phyloP scores from a whole-genome alignment of 805 yeast genomes.

The Candida quercuum region DNA sequence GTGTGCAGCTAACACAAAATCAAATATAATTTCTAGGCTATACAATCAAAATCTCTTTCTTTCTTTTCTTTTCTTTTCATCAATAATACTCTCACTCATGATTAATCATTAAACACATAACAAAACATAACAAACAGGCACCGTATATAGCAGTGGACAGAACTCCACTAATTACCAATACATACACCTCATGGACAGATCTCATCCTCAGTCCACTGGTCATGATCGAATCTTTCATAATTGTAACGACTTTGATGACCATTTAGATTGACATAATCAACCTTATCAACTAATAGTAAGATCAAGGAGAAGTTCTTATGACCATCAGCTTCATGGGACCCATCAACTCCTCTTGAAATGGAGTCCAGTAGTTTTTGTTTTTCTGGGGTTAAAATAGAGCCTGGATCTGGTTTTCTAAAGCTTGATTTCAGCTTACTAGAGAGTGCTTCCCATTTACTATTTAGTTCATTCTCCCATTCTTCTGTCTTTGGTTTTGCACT shows the following conservation, averaged over 20 bases:
- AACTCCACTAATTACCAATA: no score
- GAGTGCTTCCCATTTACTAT: constrained; percentile 56
- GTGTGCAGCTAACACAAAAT: no score
- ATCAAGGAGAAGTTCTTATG: constrained; percentile 62
- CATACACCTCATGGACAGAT: constrained; percentile 67
- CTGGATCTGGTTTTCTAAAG: constrained; percentile 72
- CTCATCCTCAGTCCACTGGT: constrained; percentile 71
- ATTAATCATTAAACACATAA: constrained; percentile 5
- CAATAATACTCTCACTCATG: no score
- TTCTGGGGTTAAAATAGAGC: constrained; percentile 49
- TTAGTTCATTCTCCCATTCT: constrained; percentile 66
- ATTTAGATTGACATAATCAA: constrained; percentile 61
- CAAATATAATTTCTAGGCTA: no score
- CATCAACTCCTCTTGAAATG: constrained; percentile 79
- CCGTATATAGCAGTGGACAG: no score
- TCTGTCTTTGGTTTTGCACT: constrained; percentile 23
- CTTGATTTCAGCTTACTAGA: constrained; percentile 57
- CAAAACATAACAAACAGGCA: background rate
- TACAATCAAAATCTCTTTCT: background rate
- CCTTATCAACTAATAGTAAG: constrained; percentile 62
- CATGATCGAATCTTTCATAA: constrained; percentile 47
- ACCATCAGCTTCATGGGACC: constrained; percentile 56
- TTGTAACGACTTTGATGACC: constrained; percentile 46
- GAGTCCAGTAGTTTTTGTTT: constrained; percentile 58
- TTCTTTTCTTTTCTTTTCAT: no score